Conservation (phyloP, 345 rosid species). For the Aurinia saxatilis region DNA sequence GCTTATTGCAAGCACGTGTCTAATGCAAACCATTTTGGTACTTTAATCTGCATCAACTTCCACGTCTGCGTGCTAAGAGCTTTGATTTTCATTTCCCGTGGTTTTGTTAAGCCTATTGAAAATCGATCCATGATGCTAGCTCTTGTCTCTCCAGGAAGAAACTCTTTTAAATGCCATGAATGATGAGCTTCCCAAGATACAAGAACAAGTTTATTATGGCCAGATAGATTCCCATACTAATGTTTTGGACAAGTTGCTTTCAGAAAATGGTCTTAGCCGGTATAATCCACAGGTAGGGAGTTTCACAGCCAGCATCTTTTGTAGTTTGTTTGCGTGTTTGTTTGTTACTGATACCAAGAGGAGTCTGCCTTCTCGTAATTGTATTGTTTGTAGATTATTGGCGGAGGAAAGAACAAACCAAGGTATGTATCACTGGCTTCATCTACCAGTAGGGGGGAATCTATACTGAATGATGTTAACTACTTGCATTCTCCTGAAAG, state of each 20-base stretch:
- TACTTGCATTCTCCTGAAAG: conserved; percentile 86
- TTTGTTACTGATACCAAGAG: conserved; percentile 4
- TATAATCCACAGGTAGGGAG: conserved; percentile 80
- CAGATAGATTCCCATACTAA: conserved; percentile 78
- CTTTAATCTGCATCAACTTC: conserved; percentile 5
- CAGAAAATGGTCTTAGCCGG: conserved; percentile 83
- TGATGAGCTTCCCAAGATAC: conserved; percentile 88
- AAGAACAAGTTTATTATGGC: conserved; percentile 94
- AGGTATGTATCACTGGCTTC: conserved; percentile 64
- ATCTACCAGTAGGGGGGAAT: conserved; percentile 45
- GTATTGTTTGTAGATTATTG: conserved; percentile 51
- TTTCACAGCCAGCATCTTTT: conserved; percentile 9
- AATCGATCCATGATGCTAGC: conserved; percentile 15
- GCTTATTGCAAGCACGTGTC: background rate
- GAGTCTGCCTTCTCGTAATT: conserved; percentile 10
- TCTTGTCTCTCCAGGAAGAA: conserved; percentile 52
- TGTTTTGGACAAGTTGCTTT: conserved; percentile 76
- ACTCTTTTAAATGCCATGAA: conserved; percentile 85
- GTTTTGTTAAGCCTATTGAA: conserved; percentile 1
- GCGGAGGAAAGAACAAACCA: conserved; percentile 56
- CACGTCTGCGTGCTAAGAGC: conserved; percentile 7
- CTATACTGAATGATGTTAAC: conserved; percentile 54
- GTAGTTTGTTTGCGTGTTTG: background rate
- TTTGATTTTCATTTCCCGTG: background rate
- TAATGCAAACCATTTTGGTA: conserved; percentile 3